Base-by-base conservation (phyloP, 2,329 filamentous ascomycete species). In the Fusarium tuaranense region DNA sequence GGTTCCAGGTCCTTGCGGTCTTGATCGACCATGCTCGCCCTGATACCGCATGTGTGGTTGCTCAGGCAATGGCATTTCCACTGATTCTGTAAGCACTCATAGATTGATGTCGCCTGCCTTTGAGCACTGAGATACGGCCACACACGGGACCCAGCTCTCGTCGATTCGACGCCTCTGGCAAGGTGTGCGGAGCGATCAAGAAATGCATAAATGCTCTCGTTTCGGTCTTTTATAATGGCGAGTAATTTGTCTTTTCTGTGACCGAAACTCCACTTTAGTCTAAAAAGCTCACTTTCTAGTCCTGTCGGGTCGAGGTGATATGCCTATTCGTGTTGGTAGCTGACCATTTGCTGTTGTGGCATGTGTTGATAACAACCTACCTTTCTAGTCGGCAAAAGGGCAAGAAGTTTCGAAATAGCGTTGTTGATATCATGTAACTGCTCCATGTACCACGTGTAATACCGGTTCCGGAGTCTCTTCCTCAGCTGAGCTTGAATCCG, bases 401-500 rank as follows among this genome's bases (percentile, higher is more conserved):
- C 38, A 27, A 36, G 13, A 25, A 32, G 14, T 57, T 18, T 38
- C 22, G 25, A 46, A 30, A n/a, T 34, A 18, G 53, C 63, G 4
- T 34, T 36, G 13, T 64, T 68, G 7, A 68, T 59, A 13, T 41
- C 66, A 9, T 41, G 13, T 12, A 68, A 5, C 14, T 65, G 36
- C 7, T 25, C 16, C 25, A 51, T 55, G 18, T 61, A 63, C 66
- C 66, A 68, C 10, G n/a, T 32, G 38, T 63, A 63, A 27, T 64
- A 63, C 18, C 32, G 51, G 20, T 5, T 25, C n/a, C 58, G 41
- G 22, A 68, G 20, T 12, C 60, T 32, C 18, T 63, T 38, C 32
- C 39, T 32, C 14, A 68, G 44, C 18, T 67, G 39, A 13, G n/a
- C 30, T 32, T 64, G 66, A 7, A 68, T 60, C 8, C 22, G 48